Percentiles rank a stretch among this genome's conserved stretches.
Conservation (phyloP, 176 grass and related monocot genomes). For the Phragmites australis region DNA sequence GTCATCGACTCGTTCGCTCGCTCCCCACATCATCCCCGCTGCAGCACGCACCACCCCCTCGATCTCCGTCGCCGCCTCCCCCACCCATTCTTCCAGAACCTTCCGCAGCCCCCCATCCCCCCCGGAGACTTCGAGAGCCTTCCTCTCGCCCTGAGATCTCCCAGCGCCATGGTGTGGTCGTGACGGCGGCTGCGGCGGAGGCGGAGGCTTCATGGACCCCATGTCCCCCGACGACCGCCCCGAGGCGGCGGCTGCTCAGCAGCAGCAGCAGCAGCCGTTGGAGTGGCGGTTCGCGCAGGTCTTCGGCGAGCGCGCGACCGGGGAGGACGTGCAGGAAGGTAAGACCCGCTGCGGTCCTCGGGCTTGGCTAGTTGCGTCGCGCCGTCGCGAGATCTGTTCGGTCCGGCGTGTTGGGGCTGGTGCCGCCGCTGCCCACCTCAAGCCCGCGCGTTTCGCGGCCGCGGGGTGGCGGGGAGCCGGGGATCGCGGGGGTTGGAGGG, state of each 20-base stretch:
- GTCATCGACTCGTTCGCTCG: background rate
- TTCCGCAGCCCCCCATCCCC: background rate
- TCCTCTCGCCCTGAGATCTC: slow-evolving; percentile 20
- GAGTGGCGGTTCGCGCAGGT: slow-evolving; percentile 84
- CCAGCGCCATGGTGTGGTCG: slow-evolving; percentile 48
- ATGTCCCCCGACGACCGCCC: slow-evolving; percentile 36
- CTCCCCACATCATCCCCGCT: background rate
- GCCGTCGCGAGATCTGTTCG: slow-evolving; percentile 43
- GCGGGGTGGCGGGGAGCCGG: background rate
- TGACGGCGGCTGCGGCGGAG: no score
- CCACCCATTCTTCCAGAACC: slow-evolving; percentile 37
- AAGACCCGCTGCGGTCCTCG: background rate
- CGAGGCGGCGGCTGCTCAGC: slow-evolving; percentile 9
- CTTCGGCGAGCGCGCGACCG: slow-evolving; percentile 68
- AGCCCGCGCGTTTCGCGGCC: background rate
- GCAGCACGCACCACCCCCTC: slow-evolving; percentile 11
- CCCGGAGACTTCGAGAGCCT: background rate
- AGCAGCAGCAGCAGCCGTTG: slow-evolving; percentile 30
- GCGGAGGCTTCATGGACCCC: slow-evolving; percentile 35
- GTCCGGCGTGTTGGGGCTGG: slow-evolving; percentile 17
- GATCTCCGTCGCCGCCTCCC: slow-evolving; percentile 28
- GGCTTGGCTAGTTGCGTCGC: background rate
- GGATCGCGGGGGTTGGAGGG: slow-evolving; percentile 18
- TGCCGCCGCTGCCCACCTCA: no score
- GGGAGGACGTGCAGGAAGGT: slow-evolving; percentile 87